Percentiles rank a stretch among this genome's conserved stretches.
Conservation (phyloP, 2,329 filamentous ascomycete species). For the Beauveria asiatica region DNA sequence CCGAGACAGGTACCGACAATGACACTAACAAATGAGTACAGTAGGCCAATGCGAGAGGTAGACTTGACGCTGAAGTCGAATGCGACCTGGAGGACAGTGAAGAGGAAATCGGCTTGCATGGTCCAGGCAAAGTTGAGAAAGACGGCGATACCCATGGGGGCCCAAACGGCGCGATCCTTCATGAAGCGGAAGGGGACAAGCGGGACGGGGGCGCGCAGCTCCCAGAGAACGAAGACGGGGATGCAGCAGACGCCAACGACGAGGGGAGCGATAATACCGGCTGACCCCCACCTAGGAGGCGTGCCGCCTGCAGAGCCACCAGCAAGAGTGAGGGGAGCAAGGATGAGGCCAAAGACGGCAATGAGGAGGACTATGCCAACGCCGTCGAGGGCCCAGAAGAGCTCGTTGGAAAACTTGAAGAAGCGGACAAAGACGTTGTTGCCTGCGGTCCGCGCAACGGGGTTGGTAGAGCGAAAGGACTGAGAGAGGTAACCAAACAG, state of each 20-base stretch:
- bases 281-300: constrained; percentile 27
- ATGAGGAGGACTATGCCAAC: constrained; percentile 37
- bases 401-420: constrained; percentile 23
- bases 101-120: constrained; percentile 56
- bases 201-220: constrained; percentile 39
- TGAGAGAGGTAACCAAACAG: constrained; percentile 31
- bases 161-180: constrained; percentile 58
- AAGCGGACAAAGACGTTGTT: background rate
- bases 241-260: constrained; percentile 38
- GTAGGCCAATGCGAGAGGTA: constrained; percentile 50
- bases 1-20: constrained; percentile 49
- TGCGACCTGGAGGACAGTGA: constrained; percentile 51
- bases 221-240: constrained; percentile 42
- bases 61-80: constrained; percentile 49
- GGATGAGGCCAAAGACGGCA: constrained; percentile 37
- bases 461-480: constrained; percentile 23
- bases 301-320: constrained; percentile 25
- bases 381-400: constrained; percentile 39
- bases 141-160: constrained; percentile 48
- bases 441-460: background rate
- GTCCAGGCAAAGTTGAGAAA: constrained; percentile 52
- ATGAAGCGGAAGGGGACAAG: constrained; percentile 53
- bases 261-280: constrained; percentile 34
- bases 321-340: constrained; percentile 37
- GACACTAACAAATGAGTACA: constrained; percentile 51